These are phyloP conservation scores for Bipolaris zeicola DNA, from an alignment of 2,329 filamentous ascomycete genomes.

Conservation along the genomic window DNA sequence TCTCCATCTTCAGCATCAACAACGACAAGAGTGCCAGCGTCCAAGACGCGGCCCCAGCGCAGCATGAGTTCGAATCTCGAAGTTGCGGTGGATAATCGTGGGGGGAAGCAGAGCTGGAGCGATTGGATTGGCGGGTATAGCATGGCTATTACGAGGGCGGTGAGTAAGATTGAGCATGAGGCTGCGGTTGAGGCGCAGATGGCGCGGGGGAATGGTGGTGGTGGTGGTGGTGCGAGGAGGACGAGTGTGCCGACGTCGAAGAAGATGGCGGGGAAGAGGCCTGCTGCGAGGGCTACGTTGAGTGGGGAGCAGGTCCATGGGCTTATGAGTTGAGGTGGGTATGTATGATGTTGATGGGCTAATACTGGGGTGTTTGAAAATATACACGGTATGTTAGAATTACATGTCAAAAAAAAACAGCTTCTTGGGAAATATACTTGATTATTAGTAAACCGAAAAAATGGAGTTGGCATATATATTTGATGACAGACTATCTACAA, in stretches of 20 bases:
- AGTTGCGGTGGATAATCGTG: constrained; percentile 19
- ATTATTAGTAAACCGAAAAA: too few relatives aligned
- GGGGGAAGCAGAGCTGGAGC: constrained; percentile 40
- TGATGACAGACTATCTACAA: too few relatives aligned
- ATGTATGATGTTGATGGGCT: too few relatives aligned
- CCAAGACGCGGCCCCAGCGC: constrained; percentile 13
- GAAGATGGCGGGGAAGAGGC: constrained; percentile 20
- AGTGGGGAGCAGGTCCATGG: constrained; percentile 36
- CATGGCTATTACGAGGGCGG: constrained; percentile 43
- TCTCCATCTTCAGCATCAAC: not conserved
- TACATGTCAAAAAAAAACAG: too few relatives aligned
- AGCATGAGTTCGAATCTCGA: constrained; percentile 22
- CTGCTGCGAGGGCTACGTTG: constrained; percentile 26
- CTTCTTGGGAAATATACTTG: not conserved
- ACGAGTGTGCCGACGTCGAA: constrained; percentile 10
- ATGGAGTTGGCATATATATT: too few relatives aligned
- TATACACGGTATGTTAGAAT: too few relatives aligned
- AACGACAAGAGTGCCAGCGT: constrained; percentile 1
- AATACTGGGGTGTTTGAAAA: too few relatives aligned
- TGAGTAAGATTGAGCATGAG: constrained; percentile 46
- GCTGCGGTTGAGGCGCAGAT: constrained; percentile 41
- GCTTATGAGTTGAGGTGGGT: constrained; percentile 25
- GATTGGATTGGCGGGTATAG: constrained; percentile 49
- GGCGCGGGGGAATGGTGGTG: not conserved
- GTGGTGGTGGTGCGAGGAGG: constrained; percentile 5